Conservation (phyloP, 2,329 filamentous ascomycete genomes). For the Nemania serpens region DNA sequence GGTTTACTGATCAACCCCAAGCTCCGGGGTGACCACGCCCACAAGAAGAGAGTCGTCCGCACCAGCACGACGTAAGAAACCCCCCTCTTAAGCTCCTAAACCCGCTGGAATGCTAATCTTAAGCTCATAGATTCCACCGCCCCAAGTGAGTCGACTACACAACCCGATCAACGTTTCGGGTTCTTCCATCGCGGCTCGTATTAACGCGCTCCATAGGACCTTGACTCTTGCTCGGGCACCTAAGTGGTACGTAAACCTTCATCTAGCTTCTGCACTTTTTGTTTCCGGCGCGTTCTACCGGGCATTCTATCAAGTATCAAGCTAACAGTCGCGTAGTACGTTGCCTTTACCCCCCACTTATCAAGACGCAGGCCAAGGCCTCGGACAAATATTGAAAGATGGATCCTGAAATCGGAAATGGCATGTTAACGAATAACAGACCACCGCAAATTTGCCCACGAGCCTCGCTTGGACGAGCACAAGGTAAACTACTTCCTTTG, state of each 20-base stretch:
- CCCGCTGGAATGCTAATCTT: slow-evolving; percentile 5
- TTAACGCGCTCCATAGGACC: slow-evolving; percentile 19
- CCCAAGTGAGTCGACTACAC: slow-evolving; percentile 72
- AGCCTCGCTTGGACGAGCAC: slow-evolving; percentile 92
- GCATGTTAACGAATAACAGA: slow-evolving; percentile 54
- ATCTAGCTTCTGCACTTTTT: background rate
- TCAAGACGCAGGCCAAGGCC: background rate
- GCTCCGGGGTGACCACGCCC: slow-evolving; percentile 53
- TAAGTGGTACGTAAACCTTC: slow-evolving; percentile 19
- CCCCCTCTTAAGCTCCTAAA: background rate
- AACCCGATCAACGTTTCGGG: background rate
- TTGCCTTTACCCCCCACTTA: background rate
- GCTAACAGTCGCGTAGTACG: slow-evolving; percentile 19
- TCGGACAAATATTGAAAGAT: background rate
- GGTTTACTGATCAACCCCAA: slow-evolving; percentile 16
- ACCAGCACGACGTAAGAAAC: slow-evolving; percentile 69
- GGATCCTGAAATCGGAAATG: background rate
- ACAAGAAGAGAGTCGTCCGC: slow-evolving; percentile 94
- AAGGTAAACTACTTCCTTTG: slow-evolving; percentile 50
- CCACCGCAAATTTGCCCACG: slow-evolving; percentile 92
- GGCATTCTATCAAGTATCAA: background rate
- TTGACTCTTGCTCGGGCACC: slow-evolving; percentile 25
- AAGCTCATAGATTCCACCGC: slow-evolving; percentile 71
- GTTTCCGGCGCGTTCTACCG: background rate
- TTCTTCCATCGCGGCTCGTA: background rate